phyloP scores from a whole-genome alignment of 2,329 filamentous ascomycete species.

The Arthrobotrys sphaeroides region DNA sequence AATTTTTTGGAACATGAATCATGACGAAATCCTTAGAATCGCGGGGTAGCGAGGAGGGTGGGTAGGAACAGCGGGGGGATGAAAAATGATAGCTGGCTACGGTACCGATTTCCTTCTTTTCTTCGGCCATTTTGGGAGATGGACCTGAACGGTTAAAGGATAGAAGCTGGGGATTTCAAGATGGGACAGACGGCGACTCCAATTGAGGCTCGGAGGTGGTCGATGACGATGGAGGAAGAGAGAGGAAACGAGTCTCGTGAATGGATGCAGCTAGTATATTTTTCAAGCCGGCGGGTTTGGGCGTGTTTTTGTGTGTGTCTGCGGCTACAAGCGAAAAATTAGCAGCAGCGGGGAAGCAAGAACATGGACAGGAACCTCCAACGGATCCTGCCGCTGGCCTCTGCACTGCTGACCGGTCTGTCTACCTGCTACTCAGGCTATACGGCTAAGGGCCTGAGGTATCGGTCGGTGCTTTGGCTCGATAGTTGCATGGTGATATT shows the following conservation, averaged over 20 bases:
- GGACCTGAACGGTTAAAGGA: not conserved
- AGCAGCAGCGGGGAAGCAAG: constrained; percentile 31
- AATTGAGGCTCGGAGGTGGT: constrained; percentile 36
- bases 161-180: not conserved
- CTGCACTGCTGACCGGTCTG: too few species aligned
- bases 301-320: constrained; percentile 51
- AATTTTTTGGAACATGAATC: constrained; percentile 51
- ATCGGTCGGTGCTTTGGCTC: too few species aligned
- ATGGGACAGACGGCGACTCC: not conserved
- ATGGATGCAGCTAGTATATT: constrained; percentile 27
- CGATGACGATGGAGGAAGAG: not conserved
- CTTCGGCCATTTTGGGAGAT: constrained; percentile 46
- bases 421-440: constrained; percentile 1
- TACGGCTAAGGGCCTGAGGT: not conserved
- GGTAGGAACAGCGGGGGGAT: constrained; percentile 17
- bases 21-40: constrained; percentile 58
- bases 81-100: constrained; percentile 8
- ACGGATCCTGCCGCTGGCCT: too few species aligned
- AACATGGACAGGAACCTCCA: not conserved
- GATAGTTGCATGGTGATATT: too few species aligned
- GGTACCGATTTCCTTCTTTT: constrained; percentile 53
- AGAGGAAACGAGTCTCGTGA: constrained; percentile 22
- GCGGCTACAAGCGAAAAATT: constrained; percentile 53
- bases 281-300: constrained; percentile 49
- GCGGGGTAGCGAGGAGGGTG: constrained; percentile 49